phyloP scores from a whole-genome alignment of 495 filamentous ascomycete genomes.

The Neurospora tetraspora region DNA sequence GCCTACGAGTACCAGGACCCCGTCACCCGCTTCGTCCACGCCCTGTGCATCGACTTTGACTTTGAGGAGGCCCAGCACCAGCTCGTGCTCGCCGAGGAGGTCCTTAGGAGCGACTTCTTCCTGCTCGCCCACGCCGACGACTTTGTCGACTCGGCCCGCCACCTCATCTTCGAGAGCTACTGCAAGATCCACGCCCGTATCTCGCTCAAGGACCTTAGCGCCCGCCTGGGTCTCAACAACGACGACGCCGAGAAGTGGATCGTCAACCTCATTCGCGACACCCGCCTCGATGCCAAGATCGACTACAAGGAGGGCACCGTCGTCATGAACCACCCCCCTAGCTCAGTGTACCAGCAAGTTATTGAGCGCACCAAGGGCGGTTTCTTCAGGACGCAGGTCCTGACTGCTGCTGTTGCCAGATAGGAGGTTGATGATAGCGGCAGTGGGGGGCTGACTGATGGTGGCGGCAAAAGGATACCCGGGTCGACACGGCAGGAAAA shows the following conservation, averaged over 20 bases:
- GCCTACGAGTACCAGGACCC: constrained; percentile 95
- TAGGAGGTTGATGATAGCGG: constrained; percentile 7
- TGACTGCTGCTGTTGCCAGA: constrained; percentile 48
- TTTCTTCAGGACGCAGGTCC: constrained; percentile 78
- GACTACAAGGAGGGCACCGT: constrained; percentile 98
- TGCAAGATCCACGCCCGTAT: constrained; percentile 99
- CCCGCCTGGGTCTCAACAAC: constrained; percentile 74
- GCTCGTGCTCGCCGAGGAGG: constrained; percentile 81
- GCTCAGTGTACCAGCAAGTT: constrained; percentile 97
- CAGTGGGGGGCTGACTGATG: neutral
- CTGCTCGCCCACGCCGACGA: constrained; percentile 71
- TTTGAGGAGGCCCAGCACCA: constrained; percentile 96
- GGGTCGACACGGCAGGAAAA: neutral
- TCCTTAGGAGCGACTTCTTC: constrained; percentile 93
- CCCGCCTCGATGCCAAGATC: constrained; percentile 94
- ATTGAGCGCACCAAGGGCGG: constrained; percentile 94
- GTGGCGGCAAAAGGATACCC: neutral
- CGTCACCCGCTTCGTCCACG: constrained; percentile 90
- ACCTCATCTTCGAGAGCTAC: constrained; percentile 95
- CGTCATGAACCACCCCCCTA: constrained; percentile 97
- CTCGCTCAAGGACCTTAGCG: constrained; percentile 92
- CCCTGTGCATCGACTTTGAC: constrained; percentile 94
- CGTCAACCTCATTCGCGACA: constrained; percentile 96
- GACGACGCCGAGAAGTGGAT: constrained; percentile 99
- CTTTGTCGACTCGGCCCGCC: constrained; percentile 89